Percentiles rank a stretch among this genome's conserved stretches.
Evolutionary conservation across 495 filamentous ascomycete species (phyloP).

Genomic region (Chaetomium tenue): DNA sequence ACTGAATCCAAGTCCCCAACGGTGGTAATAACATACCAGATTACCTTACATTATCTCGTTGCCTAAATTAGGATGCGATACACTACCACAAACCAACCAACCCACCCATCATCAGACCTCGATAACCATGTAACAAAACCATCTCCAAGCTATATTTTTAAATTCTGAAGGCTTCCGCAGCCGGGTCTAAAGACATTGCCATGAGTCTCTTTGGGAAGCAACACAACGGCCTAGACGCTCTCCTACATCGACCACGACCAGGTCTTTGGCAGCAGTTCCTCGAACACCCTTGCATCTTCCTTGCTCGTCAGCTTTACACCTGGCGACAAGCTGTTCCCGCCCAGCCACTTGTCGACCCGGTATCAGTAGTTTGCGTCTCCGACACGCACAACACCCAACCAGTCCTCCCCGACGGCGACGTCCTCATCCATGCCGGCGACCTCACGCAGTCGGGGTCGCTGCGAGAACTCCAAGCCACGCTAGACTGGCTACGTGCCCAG

Average conservation of each 20-base stretch:
- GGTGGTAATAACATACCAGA: too few relatives aligned
- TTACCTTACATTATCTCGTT: not conserved
- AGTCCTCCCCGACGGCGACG: slow-evolving; percentile 69
- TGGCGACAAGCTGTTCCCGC: slow-evolving; percentile 5
- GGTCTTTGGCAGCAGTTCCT: slow-evolving; percentile 22
- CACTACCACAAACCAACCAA: not conserved
- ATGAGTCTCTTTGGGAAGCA: slow-evolving; percentile 13
- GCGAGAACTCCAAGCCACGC: slow-evolving; percentile 62
- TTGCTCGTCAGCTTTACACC: slow-evolving; percentile 23
- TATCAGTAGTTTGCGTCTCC: slow-evolving; percentile 71
- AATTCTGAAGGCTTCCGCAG: not conserved
- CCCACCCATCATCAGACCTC: not conserved
- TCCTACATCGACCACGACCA: slow-evolving; percentile 20
- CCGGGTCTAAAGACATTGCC: not conserved
- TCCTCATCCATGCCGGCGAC: slow-evolving; percentile 89
- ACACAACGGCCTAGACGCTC: slow-evolving; percentile 4
- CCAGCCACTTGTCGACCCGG: not conserved
- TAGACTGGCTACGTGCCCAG: slow-evolving; percentile 66
- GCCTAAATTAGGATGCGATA: not conserved
- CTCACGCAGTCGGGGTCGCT: slow-evolving; percentile 74
- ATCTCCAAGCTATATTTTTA: not conserved
- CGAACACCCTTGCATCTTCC: slow-evolving; percentile 19
- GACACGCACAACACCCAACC: slow-evolving; percentile 75
- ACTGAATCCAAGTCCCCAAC: too few relatives aligned
- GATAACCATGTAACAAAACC: not conserved